Base-by-base conservation (phyloP, 1,139 yeast genomes). In the Taphrina wiesneri region DNA sequence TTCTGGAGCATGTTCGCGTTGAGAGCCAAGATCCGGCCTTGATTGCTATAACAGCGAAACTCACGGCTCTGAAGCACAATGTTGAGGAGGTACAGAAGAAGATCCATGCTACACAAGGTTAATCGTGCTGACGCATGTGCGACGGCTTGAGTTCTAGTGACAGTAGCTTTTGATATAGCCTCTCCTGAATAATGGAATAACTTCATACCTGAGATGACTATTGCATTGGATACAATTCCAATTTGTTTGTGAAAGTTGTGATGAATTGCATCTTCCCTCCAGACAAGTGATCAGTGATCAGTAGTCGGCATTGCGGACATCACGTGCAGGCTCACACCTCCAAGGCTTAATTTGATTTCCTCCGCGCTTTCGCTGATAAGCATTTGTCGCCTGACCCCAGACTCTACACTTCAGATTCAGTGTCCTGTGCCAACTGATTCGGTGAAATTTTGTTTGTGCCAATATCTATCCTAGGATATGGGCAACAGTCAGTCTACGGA, bases 11-110 rank as follows among this genome's bases (percentile, higher is more conserved):
- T 62, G 69, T 79, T 3, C 72, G 77, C 6, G 77, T 78, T 17
- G 77, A 78, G 34, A 76, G 81, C 34, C 82, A 80, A 68, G 84
- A 82, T 67, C 84, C 84, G 5, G 76, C 76, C 57, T 69, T 81
- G 54, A 76, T 81, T 23, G 77, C 81, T 36, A 77, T 81, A 3
- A 73, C 77, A 23, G 75, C 83, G 6, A 81, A 81, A 69, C 71
- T 81, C 52, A 74, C 72, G 54, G 77, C 64, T 7, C 28, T 60
- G 32, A 60, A 52, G 57, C 56, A 60, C 36, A 26, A 26, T n/a
- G 57, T 60, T 7, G 57, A 60, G 36, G 57, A 60, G 57, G 51
- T 60, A 15, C 57, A 39, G 19, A 52, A 39, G 30, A 60, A 60
- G 49, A 34, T 59, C 41, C 28, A 17, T 17, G 63, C 63, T 11